Evolutionary conservation across 2,329 filamentous ascomycete species (phyloP), one percentile per base, ranked within the genome.

Genomic region (Fusarium sp.): DNA sequence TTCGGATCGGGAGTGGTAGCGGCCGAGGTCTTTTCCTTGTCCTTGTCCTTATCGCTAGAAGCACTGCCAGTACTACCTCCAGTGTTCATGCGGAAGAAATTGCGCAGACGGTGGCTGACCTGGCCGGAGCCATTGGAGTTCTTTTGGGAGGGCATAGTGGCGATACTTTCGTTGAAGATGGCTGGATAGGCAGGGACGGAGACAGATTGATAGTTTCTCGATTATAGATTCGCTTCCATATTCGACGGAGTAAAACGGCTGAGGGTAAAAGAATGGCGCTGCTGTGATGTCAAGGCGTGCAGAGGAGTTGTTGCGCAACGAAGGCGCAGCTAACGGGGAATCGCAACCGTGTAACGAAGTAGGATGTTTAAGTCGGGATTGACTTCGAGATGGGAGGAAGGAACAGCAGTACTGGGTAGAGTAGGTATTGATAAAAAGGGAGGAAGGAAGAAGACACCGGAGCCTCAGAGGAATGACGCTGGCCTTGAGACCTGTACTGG

Each of bases 41-140:
- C 85, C 69, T 78, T 79, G 26, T 78, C 77, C 73, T 79, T 79
- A 63, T 79, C 79, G 72, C 72, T 76, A 52, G 70, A 73, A 57
- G 72, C 75, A 67, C 82, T 78, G 66, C 77, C 80, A 45, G 78
- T 78, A 58, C 80, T 78, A 74, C 80, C 71, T 67, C 71, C 56
- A 26, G 73, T 85, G 77, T 86, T 91, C 78, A 91, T 90, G 74
- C 88, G 88, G 80, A 91, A 91, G 83, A 91, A 91, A 79, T 88
- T 91, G 82, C 88, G 90, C 72, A 91, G 78, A 76, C 88, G 89
- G 78, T 90, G 88, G 70, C 88, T 89, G 76, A 91, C 89, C 77
- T 89, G 88, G 76, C 84, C 82, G 70, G 75, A 70, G 75, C 83
- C 81, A 78, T 82, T 82, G 74, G 83, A 74, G 72, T 79, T 82